These are phyloP conservation scores for Blastocystis sp. DNA, from an alignment of 352 stramenopile genomes.

Conservation along the genomic window DNA sequence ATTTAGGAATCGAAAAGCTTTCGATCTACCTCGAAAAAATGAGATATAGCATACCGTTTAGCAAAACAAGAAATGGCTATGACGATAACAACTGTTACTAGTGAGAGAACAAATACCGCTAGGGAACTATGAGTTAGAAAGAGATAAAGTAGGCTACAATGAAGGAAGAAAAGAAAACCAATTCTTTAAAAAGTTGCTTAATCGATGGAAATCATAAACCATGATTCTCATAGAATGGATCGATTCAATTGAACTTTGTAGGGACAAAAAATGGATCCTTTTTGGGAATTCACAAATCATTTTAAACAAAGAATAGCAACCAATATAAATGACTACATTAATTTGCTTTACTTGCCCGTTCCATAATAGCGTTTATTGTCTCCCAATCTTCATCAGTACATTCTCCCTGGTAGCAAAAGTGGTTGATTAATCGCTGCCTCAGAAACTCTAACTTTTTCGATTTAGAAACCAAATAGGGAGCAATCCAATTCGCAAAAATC, in stretches of 20 bases:
- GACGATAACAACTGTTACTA: constrained; percentile 4
- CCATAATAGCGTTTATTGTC: constrained; percentile 2
- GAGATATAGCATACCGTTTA: neutral
- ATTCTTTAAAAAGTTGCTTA: neutral
- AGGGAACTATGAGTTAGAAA: neutral
- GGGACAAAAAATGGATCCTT: neutral
- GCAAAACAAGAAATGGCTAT: neutral
- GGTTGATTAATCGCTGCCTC: neutral
- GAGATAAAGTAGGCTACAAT: neutral
- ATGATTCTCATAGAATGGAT: neutral
- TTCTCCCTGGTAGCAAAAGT: neutral
- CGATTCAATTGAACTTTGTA: neutral
- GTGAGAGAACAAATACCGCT: neutral
- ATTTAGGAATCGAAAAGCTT: neutral
- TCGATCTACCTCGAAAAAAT: neutral
- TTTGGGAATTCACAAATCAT: neutral
- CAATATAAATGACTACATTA: neutral
- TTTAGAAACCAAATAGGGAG: constrained; percentile 3
- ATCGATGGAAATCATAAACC: neutral
- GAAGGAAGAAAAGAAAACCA: neutral
- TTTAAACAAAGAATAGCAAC: neutral
- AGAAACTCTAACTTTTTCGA: neutral
- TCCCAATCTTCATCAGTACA: neutral
- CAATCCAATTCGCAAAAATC: constrained; percentile 49
- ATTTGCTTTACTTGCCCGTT: neutral